phyloP scores from a whole-genome alignment of 1,284 basidiomycete genomes.

The Psilocybe mexicana region DNA sequence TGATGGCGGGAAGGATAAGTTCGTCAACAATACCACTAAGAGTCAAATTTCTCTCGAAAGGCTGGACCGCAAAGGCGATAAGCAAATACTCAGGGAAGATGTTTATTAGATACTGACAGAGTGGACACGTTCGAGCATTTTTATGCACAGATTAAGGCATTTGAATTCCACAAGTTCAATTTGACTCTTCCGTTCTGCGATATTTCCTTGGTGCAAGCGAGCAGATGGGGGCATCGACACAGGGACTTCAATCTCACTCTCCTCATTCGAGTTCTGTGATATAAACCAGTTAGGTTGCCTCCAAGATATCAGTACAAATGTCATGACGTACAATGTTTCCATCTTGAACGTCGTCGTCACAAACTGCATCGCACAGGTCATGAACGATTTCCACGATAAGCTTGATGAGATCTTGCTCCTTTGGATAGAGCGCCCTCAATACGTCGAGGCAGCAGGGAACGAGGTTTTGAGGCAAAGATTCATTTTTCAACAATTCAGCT shows the following conservation, averaged over 20 bases:
- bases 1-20: slow-evolving; percentile 87
- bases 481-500: slow-evolving; percentile 80
- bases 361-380: slow-evolving; percentile 68
- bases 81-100: not conserved
- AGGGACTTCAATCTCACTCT: slow-evolving; percentile 2
- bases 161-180: slow-evolving; percentile 71
- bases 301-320: not conserved
- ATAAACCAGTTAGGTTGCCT: not conserved
- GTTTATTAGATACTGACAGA: slow-evolving; percentile 54
- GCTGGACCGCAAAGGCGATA: slow-evolving; percentile 42
- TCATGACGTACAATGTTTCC: not conserved
- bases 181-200: slow-evolving; percentile 55
- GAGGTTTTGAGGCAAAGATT: slow-evolving; percentile 71
- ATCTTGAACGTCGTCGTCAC: slow-evolving; percentile 50
- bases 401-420: slow-evolving; percentile 87
- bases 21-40: slow-evolving; percentile 84
- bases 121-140: slow-evolving; percentile 89
- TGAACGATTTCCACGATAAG: slow-evolving; percentile 91
- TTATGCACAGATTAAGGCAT: slow-evolving; percentile 81
- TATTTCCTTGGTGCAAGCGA: slow-evolving; percentile 37
- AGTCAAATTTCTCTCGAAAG: slow-evolving; percentile 87
- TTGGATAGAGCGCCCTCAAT: slow-evolving; percentile 72
- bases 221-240: slow-evolving; percentile 21
- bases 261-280: not conserved
- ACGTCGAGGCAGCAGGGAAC: slow-evolving; percentile 85